A percentile compares a stretch with the other conserved stretches of the same genome.
Conservation (phyloP, 805 yeast genomes). For the Kodamaea lidongshanica region DNA sequence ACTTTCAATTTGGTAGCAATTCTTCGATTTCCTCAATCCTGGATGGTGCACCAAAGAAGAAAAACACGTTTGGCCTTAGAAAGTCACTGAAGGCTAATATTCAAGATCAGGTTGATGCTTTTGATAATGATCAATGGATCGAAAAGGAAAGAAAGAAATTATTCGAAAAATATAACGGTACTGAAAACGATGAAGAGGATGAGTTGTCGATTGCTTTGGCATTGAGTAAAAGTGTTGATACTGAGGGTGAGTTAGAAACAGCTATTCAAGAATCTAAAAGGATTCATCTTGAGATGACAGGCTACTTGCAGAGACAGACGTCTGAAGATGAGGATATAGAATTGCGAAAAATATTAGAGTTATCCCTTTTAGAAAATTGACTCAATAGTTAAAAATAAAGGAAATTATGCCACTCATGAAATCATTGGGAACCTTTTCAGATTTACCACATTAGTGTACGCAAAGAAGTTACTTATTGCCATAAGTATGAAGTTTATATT, state of each 20-base stretch:
- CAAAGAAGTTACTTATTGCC: no score
- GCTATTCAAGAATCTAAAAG: slow-evolving; percentile 17
- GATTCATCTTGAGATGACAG: slow-evolving; percentile 3
- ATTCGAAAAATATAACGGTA: slow-evolving; percentile 45
- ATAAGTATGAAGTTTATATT: no score
- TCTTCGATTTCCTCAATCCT: slow-evolving; percentile 9
- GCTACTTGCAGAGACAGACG: background rate
- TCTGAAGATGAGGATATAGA: slow-evolving; percentile 15
- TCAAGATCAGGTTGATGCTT: slow-evolving; percentile 33
- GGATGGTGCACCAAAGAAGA: slow-evolving; percentile 14
- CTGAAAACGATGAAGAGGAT: slow-evolving; percentile 21
- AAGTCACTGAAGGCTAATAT: slow-evolving; percentile 22
- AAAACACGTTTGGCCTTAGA: slow-evolving; percentile 15
- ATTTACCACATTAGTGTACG: no score
- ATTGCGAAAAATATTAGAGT: slow-evolving; percentile 14
- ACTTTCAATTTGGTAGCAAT: slow-evolving; percentile 42
- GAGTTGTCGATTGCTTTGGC: slow-evolving; percentile 27
- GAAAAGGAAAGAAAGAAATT: slow-evolving; percentile 19
- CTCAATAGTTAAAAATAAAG: background rate
- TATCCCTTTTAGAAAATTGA: slow-evolving; percentile 18
- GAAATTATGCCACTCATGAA: no score
- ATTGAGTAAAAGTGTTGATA: slow-evolving; percentile 25
- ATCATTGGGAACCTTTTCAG: no score
- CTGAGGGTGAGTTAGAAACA: slow-evolving; percentile 22
- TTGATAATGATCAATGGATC: slow-evolving; percentile 23